Evolutionary conservation across 768 basidiomycete species (phyloP), one percentile per base, ranked within the genome.

Genomic region (Cystofilobasidium ferigula): DNA sequence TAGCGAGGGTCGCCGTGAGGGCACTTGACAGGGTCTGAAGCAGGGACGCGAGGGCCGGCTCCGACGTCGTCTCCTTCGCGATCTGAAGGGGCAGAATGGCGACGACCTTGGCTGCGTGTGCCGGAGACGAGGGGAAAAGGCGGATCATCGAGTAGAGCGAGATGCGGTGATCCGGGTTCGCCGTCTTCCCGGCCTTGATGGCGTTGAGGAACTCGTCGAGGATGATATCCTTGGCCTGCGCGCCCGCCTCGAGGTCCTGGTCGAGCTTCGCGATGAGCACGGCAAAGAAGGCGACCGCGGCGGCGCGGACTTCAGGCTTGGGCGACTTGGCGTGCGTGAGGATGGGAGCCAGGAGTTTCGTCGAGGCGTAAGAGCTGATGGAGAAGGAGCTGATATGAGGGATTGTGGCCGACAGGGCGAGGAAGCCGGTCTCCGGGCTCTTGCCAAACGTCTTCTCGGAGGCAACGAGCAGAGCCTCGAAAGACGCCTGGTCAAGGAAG

Each of bases 161-260:
- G 6, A 84, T 74, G 22, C 93, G 84, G 73, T 98, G 91, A 63
- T 94, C 94, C 2, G 87, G 82, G 1, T 90, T 89, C 0, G 85
- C 78, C 0, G 91, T 88, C 79, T 95, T 99, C 26, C 89, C 87
- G 0, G 85, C 75, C 71, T 86, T 85, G 1, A 90, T 87, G 0
- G 90, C 79, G n/a, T 78, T 77, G 13, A 91, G 77, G 6, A 91
- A 75, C 69, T 94, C 89, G 12, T 78, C 78, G 2, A 85, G 80
- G 14, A 84, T 80, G 1, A 78, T 68, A 8, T 56, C 36, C 32
- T 35, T 36, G 34, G 61, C 40, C 40, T 43, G 68, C 14, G 65
- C 30, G 20, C 58, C 38, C 16, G 35, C 58, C 14, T 79, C 77
- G 13, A 79, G 71, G 28, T 81, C 78, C 6, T 78, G 77, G 16